Evolutionary conservation across 306 rosid genomes (phyloP).

Genomic region (Calophaca sinica): DNA sequence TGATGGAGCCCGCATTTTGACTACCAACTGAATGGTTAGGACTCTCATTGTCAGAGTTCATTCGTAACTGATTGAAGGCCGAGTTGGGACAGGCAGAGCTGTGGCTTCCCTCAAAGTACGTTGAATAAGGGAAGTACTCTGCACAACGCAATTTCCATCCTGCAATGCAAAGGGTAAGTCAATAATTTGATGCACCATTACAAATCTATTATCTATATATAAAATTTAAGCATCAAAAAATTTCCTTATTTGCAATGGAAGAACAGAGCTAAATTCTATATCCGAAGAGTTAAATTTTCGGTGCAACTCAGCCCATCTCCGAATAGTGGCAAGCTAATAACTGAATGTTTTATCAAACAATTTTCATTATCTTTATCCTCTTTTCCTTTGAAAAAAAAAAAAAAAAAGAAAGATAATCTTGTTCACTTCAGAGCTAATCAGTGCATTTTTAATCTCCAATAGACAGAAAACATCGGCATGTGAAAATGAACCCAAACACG

Average conservation of each 20-base stretch:
- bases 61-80: conserved; percentile 55
- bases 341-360: conserved; percentile 27
- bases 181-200: neutral
- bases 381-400: neutral
- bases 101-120: conserved; percentile 69
- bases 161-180: conserved; percentile 43
- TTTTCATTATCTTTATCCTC: neutral
- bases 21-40: conserved; percentile 48
- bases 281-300: neutral
- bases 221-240: neutral
- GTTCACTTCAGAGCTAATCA: conserved; percentile 17
- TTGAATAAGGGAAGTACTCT: conserved; percentile 79
- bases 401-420: neutral
- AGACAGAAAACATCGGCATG: neutral
- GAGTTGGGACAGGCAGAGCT: conserved; percentile 82
- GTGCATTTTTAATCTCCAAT: neutral
- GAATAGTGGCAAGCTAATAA: too few relatives aligned
- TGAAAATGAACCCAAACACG: neutral
- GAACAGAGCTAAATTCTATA: neutral
- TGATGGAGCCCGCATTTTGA: conserved; percentile 55
- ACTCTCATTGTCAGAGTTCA: conserved; percentile 66
- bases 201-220: too few relatives aligned
- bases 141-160: conserved; percentile 92
- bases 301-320: too few relatives aligned
- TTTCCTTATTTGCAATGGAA: neutral